phyloP scores from a whole-genome alignment of 225 moss, liverwort and hornwort genomes.

The Ulota crispa region DNA sequence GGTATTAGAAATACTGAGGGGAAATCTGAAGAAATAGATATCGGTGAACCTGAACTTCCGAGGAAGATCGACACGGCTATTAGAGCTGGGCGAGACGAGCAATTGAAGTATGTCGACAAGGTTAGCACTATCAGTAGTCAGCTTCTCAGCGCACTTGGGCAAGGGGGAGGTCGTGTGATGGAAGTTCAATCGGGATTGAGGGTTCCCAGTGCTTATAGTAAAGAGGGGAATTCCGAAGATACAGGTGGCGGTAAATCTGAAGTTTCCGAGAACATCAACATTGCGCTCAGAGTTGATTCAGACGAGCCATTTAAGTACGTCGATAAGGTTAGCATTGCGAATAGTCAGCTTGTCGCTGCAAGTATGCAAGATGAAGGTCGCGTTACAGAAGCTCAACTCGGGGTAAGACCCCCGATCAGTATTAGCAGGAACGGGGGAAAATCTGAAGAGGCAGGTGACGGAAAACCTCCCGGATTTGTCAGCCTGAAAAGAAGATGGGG shows the following conservation, averaged over 20 bases:
- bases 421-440: slow-evolving; percentile 22
- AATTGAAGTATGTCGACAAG: slow-evolving; percentile 25
- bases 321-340: slow-evolving; percentile 26
- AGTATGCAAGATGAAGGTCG: slow-evolving; percentile 20
- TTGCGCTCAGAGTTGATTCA: slow-evolving; percentile 1
- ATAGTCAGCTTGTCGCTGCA: slow-evolving; percentile 25
- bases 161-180: slow-evolving; percentile 5
- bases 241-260: slow-evolving; percentile 21
- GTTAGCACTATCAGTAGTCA: slow-evolving; percentile 29
- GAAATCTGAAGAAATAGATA: not conserved
- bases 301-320: slow-evolving; percentile 18
- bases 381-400: not conserved
- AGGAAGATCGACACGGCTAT: slow-evolving; percentile 8
- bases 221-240: not conserved
- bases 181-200: slow-evolving; percentile 3
- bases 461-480: slow-evolving; percentile 28
- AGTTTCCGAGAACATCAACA: not conserved
- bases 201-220: not conserved
- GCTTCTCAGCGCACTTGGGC: slow-evolving; percentile 20
- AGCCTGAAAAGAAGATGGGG: slow-evolving; percentile 52
- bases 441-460: slow-evolving; percentile 11
- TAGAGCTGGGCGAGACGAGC: slow-evolving; percentile 20
- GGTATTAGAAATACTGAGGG: slow-evolving; percentile 8
- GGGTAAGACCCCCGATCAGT: not conserved
- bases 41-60: slow-evolving; percentile 14